phyloP scores from a whole-genome alignment of 2,329 filamentous ascomycete species.

The Kalmusia sp. region DNA sequence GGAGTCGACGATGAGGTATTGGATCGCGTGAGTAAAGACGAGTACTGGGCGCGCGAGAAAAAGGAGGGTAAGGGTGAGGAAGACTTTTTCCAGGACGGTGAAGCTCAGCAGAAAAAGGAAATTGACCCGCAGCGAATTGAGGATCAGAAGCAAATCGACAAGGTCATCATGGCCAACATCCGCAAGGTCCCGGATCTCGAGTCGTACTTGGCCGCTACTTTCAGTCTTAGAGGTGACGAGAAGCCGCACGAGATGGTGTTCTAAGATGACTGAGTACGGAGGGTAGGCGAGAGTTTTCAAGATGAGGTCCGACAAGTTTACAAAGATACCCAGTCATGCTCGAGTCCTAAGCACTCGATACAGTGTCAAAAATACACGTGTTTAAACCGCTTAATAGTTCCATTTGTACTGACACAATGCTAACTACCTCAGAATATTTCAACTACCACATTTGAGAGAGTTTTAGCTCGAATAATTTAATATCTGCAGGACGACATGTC shows the following conservation, averaged over 20 bases:
- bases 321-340: conserved; percentile 2
- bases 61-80: conserved; percentile 91
- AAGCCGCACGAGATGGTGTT: conserved; percentile 99
- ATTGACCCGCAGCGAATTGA: conserved; percentile 86
- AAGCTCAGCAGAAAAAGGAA: conserved; percentile 95
- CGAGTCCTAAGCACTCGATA: background rate
- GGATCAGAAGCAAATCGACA: conserved; percentile 98
- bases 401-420: too few relatives aligned
- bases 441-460: too few relatives aligned
- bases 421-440: too few relatives aligned
- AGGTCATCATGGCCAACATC: conserved; percentile 89
- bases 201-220: conserved; percentile 90
- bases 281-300: background rate
- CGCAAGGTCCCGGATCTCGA: conserved; percentile 95
- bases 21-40: conserved; percentile 79
- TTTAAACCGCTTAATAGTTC: background rate
- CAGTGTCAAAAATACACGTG: background rate
- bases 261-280: conserved; percentile 52
- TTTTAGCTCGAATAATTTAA: too few relatives aligned
- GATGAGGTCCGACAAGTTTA: background rate
- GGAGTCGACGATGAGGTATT: conserved; percentile 75
- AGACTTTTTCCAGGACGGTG: conserved; percentile 97
- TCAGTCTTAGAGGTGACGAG: conserved; percentile 98
- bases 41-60: conserved; percentile 98
- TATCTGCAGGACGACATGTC: too few relatives aligned